phyloP scores from a whole-genome alignment of 441 rosid genomes.

The Syzygium syzygioides region DNA sequence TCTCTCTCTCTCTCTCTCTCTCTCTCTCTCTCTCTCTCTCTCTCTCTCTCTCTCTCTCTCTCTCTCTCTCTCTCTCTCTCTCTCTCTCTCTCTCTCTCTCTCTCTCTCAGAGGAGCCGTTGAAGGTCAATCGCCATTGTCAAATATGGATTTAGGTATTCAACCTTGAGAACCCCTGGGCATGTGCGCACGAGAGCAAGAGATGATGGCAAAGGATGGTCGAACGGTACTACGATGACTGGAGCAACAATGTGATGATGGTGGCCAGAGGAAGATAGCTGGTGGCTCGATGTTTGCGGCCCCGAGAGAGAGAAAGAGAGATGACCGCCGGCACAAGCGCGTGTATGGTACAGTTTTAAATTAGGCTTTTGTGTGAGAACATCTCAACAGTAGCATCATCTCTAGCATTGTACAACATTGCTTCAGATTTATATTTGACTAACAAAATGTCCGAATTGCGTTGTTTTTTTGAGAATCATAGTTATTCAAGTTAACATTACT shows the following conservation, averaged over 20 bases:
- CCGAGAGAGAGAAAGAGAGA: not conserved
- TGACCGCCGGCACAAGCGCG: not conserved
- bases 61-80: too few species aligned
- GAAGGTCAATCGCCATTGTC: not conserved
- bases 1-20: too few species aligned
- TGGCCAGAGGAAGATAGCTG: not conserved
- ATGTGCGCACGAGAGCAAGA: too few species aligned
- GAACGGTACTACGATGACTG: not conserved
- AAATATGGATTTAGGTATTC: not conserved
- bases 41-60: too few species aligned
- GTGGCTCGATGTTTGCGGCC: not conserved
- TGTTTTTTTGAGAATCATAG: not conserved
- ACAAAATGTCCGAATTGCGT: accelerated
- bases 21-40: too few species aligned
- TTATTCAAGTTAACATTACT: not conserved
- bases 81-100: too few species aligned
- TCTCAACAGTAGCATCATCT: not conserved
- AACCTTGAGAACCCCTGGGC: not conserved
- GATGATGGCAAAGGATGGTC: not conserved
- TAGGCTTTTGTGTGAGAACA: not conserved
- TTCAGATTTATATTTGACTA: not conserved
- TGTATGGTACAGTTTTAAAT: not conserved
- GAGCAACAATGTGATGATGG: not conserved
- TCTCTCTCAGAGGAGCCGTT: not conserved
- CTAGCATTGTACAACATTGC: not conserved